phyloP scores from a whole-genome alignment of 768 basidiomycete species.

The Mycena sanguinolenta region DNA sequence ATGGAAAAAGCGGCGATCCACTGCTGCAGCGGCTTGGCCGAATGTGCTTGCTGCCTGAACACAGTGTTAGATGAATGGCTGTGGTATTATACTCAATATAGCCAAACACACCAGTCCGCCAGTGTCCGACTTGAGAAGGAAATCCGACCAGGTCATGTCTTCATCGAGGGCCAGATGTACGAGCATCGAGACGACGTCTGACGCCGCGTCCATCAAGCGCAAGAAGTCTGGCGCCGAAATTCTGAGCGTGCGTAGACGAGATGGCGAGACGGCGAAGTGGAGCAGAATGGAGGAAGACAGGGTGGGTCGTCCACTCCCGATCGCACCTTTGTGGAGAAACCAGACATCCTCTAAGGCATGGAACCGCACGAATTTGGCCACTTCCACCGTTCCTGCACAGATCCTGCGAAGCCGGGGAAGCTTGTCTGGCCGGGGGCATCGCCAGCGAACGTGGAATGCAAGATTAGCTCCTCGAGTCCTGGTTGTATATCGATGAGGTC shows the following conservation, averaged over 20 bases:
- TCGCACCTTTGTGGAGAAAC: no score
- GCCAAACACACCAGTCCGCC: not conserved
- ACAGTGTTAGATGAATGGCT: not conserved
- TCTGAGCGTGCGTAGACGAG: not conserved
- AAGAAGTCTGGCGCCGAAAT: not conserved
- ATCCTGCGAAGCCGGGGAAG: no score
- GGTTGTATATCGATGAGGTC: not conserved
- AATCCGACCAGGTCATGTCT: not conserved
- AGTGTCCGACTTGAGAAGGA: not conserved
- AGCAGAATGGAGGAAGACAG: no score
- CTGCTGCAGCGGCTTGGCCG: not conserved
- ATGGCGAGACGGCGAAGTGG: not conserved
- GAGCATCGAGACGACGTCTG: not conserved
- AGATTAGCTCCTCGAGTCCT: not conserved
- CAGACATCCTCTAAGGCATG: no score
- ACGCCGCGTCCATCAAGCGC: not conserved
- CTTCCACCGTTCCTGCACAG: no score
- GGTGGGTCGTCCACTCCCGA: no score
- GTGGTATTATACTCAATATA: not conserved
- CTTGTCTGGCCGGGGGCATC: no score
- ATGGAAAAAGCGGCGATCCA: not conserved
- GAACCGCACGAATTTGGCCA: no score
- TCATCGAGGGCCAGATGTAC: not conserved
- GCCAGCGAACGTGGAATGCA: no score
- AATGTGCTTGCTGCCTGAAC: not conserved